Percentiles rank a stretch among this genome's conserved stretches.
Evolutionary conservation across 164 flowering plant genomes (phyloP).

Genomic region (Stephania cephalantha): DNA sequence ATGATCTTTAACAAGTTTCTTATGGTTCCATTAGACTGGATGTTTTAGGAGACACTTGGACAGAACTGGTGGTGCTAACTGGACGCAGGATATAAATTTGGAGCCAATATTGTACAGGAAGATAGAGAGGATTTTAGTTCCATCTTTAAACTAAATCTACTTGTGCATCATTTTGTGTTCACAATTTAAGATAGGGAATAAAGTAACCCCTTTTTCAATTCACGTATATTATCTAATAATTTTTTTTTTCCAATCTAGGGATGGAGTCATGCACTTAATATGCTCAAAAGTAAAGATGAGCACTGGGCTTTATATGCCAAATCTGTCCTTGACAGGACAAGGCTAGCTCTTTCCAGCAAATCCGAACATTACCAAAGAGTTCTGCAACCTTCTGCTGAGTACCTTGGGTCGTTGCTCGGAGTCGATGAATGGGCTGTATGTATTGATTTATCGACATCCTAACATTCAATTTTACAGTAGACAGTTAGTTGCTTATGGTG

Average conservation of each 20-base stretch:
- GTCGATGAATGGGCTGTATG: constrained; percentile 90
- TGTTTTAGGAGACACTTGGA: neutral
- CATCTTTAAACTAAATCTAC: neutral
- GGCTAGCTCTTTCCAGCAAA: constrained; percentile 84
- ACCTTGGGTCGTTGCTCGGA: constrained; percentile 80
- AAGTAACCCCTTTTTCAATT: neutral
- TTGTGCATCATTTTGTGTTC: neutral
- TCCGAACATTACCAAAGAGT: constrained; percentile 74
- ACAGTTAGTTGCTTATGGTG: neutral
- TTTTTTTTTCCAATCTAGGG: constrained; percentile 35
- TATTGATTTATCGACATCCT: constrained; percentile 11
- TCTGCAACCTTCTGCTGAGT: constrained; percentile 93
- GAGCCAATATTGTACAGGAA: neutral
- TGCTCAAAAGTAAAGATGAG: constrained; percentile 45
- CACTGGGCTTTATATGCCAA: constrained; percentile 92
- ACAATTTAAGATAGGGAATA: neutral
- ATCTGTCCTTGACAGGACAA: constrained; percentile 91
- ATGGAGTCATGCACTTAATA: constrained; percentile 61
- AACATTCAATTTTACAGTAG: neutral
- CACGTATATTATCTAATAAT: constrained; percentile 1
- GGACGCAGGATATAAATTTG: neutral
- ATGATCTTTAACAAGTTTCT: neutral
- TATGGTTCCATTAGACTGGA: neutral
- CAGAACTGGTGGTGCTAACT: neutral
- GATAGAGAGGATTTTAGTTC: neutral